phyloP scores from a whole-genome alignment of 495 filamentous ascomycete species.

The Aspergillus homomorphus region DNA sequence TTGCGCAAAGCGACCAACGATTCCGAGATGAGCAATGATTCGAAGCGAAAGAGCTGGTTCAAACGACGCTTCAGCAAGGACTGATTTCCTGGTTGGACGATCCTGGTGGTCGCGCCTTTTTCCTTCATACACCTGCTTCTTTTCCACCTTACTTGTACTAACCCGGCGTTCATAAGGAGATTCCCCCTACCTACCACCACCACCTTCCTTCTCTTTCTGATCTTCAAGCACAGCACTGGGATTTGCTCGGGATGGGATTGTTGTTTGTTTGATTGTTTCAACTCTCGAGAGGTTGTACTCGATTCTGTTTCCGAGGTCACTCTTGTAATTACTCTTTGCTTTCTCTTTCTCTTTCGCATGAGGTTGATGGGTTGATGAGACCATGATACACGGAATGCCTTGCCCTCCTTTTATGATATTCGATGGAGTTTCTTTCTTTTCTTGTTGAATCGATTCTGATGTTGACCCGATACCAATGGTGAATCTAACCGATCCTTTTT shows the following conservation, averaged over 20 bases:
- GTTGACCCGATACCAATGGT: not conserved
- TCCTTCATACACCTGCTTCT: conserved; percentile 25
- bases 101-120: conserved; percentile 11
- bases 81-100: conserved; percentile 15
- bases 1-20: conserved; percentile 24
- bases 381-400: conserved; percentile 28
- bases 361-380: conserved; percentile 29
- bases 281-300: not conserved
- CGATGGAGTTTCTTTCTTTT: not conserved
- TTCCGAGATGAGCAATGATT: conserved; percentile 27
- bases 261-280: conserved; percentile 3
- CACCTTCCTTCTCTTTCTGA: not conserved
- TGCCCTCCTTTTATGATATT: not conserved
- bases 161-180: conserved; percentile 21
- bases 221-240: conserved; percentile 14
- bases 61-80: conserved; percentile 74
- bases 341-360: conserved; percentile 14
- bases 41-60: conserved; percentile 90
- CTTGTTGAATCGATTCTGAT: not conserved
- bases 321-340: conserved; percentile 8
- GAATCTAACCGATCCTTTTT: conserved; percentile 1
- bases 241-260: conserved; percentile 6
- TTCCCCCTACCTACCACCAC: not conserved
- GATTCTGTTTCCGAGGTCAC: conserved; percentile 3
- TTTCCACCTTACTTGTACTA: conserved; percentile 24